These are phyloP conservation scores for Juglanconis oblonga DNA, from an alignment of 2,329 filamentous ascomycete genomes.

Conservation along the genomic window DNA sequence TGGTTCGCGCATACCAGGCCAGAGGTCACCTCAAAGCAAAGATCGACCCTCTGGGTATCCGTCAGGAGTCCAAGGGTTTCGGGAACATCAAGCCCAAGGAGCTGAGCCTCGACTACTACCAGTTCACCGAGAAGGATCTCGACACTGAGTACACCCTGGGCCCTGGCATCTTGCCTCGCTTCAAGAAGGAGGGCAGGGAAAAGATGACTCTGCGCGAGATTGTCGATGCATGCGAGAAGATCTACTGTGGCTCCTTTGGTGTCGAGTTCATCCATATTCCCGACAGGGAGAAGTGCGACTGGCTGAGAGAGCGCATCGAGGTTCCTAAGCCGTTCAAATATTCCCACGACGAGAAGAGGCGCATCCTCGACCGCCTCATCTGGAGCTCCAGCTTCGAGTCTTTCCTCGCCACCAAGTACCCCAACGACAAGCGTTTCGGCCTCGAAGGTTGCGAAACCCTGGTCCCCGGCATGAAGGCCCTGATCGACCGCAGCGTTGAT, in stretches of 20 bases:
- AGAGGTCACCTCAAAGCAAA: constrained; percentile 97
- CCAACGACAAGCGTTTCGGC: constrained; percentile 99
- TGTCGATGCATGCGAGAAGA: constrained; percentile 84
- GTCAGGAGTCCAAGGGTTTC: constrained; percentile 78
- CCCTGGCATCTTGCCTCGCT: constrained; percentile 90
- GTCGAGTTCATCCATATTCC: constrained; percentile 99
- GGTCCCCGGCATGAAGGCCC: constrained; percentile 97
- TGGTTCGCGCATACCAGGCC: constrained; percentile 96
- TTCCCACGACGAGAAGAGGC: constrained; percentile 95
- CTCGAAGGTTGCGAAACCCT: constrained; percentile 95
- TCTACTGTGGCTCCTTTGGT: constrained; percentile 97
- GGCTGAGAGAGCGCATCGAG: constrained; percentile 93
- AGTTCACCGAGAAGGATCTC: constrained; percentile 91
- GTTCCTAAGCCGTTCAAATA: constrained; percentile 95
- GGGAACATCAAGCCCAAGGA: constrained; percentile 88
- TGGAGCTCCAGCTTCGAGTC: constrained; percentile 98
- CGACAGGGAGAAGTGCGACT: constrained; percentile 95
- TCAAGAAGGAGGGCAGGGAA: constrained; percentile 81
- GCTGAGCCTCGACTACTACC: constrained; percentile 87
- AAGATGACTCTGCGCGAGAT: constrained; percentile 98
- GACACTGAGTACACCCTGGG: constrained; percentile 89
- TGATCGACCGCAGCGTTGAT: constrained; percentile 97
- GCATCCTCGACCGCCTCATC: constrained; percentile 94
- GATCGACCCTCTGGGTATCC: constrained; percentile 93
- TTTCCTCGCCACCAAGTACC: constrained; percentile 95